These are phyloP conservation scores for Edaphochlamys debaryana DNA, from an alignment of 139 green algal species.

Conservation along the genomic window DNA sequence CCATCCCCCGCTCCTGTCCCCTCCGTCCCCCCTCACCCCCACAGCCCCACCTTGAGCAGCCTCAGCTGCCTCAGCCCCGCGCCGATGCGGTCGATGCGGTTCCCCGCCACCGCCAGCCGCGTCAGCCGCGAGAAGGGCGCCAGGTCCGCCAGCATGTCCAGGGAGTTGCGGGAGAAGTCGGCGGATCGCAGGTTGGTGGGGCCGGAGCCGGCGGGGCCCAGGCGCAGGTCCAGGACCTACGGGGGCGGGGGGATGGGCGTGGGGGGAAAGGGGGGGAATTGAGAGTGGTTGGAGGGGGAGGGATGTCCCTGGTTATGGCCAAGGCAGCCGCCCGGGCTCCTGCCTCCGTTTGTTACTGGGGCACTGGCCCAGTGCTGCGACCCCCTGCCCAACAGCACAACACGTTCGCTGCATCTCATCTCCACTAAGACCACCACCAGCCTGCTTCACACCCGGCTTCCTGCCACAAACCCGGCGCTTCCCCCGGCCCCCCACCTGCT, in stretches of 20 bases:
- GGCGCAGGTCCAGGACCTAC: slow-evolving; percentile 53
- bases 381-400: too few species aligned
- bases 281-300: not conserved
- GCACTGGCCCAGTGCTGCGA: too few species aligned
- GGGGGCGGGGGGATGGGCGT: not conserved
- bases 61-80: slow-evolving; percentile 18
- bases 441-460: too few species aligned
- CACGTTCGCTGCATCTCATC: too few species aligned
- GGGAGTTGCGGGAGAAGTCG: slow-evolving; percentile 58
- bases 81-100: slow-evolving; percentile 47
- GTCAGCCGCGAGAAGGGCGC: slow-evolving; percentile 46
- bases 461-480: too few species aligned
- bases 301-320: not conserved
- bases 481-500: too few species aligned
- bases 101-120: slow-evolving; percentile 48
- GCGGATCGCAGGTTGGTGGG: slow-evolving; percentile 61
- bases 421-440: too few species aligned
- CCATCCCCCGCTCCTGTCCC: not conserved
- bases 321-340: too few species aligned
- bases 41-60: slow-evolving; percentile 33
- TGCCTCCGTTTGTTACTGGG: too few species aligned
- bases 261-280: not conserved
- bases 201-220: slow-evolving; percentile 5
- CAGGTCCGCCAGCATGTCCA: slow-evolving; percentile 54
- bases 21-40: not conserved